Base-by-base conservation (phyloP, 495 filamentous ascomycete genomes). In the Neurospora sp. region DNA sequence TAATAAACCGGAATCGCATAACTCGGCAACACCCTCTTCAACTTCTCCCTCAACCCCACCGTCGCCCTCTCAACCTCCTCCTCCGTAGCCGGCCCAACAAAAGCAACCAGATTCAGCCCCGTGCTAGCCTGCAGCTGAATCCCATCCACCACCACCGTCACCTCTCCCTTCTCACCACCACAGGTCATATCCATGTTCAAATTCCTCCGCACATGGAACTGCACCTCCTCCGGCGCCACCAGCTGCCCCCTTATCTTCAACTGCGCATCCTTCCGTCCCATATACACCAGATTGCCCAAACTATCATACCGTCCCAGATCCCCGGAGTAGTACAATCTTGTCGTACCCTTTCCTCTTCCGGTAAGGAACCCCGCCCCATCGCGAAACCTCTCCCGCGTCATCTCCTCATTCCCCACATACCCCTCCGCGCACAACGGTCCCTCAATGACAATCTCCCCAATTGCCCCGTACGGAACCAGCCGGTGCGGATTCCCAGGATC, bases 251-350 rank as follows among this genome's bases (percentile, higher is more conserved):
- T 85, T 12, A 92, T 81, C 77, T 92, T 92, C 42, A 90, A 86
- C 73, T 91, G 89, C 38, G 87, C 86, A 70, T 91, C 90, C 72
- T 86, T 87, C n/a, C 90, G 84, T 3, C 88, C 87, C 27, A 91
- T 78, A 78, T 89, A 91, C 38, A 84, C 82, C 31, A 91, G 77
- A 12, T 59, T 53, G 7, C 80, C 81, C 0, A 86, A 81, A 7
- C 88, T 87, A 18, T 87, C 86, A 39, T 92, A 90, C 39, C 84
- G 82, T 8, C 89, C 89, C 38, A 91, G 75, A 75, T 92, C 90
- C 2, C 90, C 89, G 0, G 89, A 90, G 78, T 89, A 90, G 77
- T 93, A 93, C 20, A 92, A n/a, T n/a, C n/a, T n/a, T n/a, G n/a
- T n/a, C n/a, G n/a, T n/a, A n/a, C n/a, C n/a, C n/a, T n/a, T n/a